A percentile compares a stretch with the other conserved stretches of the same genome.
phyloP scores from a whole-genome alignment of 225 moss, liverwort and hornwort species.

The Marchantia paleacea region DNA sequence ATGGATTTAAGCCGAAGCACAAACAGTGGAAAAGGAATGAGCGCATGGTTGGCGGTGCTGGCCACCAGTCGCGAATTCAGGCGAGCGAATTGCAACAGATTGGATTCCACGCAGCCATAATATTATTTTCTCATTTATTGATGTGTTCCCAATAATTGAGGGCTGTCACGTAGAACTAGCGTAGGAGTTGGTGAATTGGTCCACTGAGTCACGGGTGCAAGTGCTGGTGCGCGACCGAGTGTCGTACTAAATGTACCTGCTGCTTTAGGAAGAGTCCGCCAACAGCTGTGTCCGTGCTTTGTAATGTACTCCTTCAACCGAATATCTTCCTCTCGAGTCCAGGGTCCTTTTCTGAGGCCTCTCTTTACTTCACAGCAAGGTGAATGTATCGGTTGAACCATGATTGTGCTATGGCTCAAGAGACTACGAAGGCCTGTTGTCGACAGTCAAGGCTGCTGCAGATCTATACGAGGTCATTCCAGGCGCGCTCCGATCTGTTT shows the following conservation, averaged over 20 bases:
- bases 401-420: not conserved
- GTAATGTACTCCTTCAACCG: conserved; percentile 44
- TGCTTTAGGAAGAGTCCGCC: conserved; percentile 44
- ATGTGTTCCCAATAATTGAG: too few species aligned
- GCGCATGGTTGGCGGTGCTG: too few species aligned
- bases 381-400: conserved; percentile 28
- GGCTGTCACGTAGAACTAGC: too few species aligned
- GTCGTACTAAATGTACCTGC: conserved; percentile 31
- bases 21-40: not conserved
- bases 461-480: not conserved
- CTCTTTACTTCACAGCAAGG: conserved; percentile 31
- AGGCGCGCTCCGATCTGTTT: not conserved
- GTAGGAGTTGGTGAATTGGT: too few species aligned
- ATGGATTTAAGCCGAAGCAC: too few species aligned
- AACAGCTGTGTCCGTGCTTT: conserved; percentile 45
- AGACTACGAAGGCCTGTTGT: not conserved
- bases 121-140: too few species aligned
- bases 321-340: conserved; percentile 44
- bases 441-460: not conserved
- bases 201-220: not conserved
- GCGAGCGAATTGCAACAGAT: not conserved
- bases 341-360: conserved; percentile 44
- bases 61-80: too few species aligned
- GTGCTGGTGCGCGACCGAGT: too few species aligned
- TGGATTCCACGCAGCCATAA: not conserved